These are phyloP conservation scores for Plasmodium coatneyi DNA, from an alignment of 169 alveolate genomes.

Conservation along the genomic window DNA sequence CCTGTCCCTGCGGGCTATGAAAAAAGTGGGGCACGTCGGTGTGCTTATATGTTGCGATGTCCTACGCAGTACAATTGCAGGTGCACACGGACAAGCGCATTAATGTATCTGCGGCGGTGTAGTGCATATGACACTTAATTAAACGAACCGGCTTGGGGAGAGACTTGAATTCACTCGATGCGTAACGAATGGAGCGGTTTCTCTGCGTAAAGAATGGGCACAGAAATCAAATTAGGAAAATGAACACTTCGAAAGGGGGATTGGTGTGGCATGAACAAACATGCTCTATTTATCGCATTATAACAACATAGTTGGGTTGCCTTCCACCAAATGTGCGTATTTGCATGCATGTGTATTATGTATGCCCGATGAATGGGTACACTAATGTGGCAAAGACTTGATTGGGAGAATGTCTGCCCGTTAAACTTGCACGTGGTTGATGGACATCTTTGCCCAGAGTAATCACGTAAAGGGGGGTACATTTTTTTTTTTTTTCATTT, in stretches of 20 bases:
- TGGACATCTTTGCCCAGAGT: background rate
- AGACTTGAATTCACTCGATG: conserved; percentile 56
- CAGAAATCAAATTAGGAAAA: background rate
- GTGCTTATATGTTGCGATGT: background rate
- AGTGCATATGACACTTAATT: background rate
- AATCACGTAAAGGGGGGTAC: background rate
- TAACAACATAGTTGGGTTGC: background rate
- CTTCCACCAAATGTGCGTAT: background rate
- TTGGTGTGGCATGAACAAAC: background rate
- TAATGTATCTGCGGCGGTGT: background rate
- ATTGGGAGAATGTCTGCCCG: background rate
- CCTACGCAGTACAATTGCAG: background rate
- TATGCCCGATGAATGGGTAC: background rate
- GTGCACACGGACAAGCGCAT: background rate
- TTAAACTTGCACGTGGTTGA: background rate
- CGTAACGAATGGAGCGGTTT: conserved; percentile 31
- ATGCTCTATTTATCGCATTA: background rate
- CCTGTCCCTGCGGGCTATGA: conserved; percentile 85
- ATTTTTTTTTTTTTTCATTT: background rate
- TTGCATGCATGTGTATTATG: background rate
- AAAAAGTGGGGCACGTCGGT: background rate
- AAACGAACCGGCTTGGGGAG: conserved; percentile 70
- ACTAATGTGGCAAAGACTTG: background rate
- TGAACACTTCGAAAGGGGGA: background rate
- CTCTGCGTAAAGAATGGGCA: conserved; percentile 1